Evolutionary conservation across 371 early-diverging fungal species (phyloP), one percentile per base, ranked within the genome.

Genomic region (Actinomortierella ambigua): DNA sequence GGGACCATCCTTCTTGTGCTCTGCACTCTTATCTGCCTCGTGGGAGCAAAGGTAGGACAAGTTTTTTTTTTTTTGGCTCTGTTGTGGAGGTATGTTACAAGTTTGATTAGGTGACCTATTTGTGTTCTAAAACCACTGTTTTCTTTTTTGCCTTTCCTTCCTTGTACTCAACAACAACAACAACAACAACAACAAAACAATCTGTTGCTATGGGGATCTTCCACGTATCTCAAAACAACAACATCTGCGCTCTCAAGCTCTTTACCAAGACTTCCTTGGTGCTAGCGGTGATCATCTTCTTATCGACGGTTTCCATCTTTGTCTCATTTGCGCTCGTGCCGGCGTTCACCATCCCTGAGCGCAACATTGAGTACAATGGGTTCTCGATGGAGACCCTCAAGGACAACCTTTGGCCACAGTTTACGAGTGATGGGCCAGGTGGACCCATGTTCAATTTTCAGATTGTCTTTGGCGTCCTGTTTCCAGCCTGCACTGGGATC

Each of bases 401-500:
- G 34, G 79, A 79, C 42, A 88, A 88, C 63, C 49, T 87, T 59
- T 86, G 81, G 81, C 88, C 89, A 2, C 58, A 66, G 3, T 79
- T 85, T 51, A 51, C 65, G 1, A 75, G 75, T 1, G 71, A 67
- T 50, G 75, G 75, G 1, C 69, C 62, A 3, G 82, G 82, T 41
- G 67, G 69, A n/a, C 52, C 73, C 17, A 61, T 54, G 17, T 75
- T 80, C 48, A 80, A 80, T 7, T 69, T 73, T 14, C 76, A 78
- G 53, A 69, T 69, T 1, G 78, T 88, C 29, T 85, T 88, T 53
- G 83, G 85, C 51, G 77, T 88, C 4, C 73, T 88, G 22, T 89
- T 87, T 61, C 88, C 89, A 0, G 84, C 85, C 42, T 88, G 87
- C 50, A 79, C 81, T 44, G 89, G 89, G 27, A 82, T 89, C 22